Evolutionary conservation across 1,139 yeast genomes (phyloP), one percentile per base, ranked within the genome.

Genomic region (Groenewaldozyma auringiensis): DNA sequence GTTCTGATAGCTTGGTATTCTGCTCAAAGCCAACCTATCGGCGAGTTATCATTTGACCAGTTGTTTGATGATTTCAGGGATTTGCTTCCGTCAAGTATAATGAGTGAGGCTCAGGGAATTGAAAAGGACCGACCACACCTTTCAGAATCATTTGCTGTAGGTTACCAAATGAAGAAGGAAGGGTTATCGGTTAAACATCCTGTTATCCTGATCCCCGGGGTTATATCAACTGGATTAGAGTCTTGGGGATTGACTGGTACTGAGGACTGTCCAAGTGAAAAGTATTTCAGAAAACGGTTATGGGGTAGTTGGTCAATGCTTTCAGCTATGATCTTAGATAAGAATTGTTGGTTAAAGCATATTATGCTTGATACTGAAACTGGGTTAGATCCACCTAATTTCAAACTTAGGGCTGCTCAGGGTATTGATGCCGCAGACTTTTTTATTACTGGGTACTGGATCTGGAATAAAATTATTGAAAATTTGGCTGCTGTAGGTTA

Each of bases 241-340:
- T 81, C 92, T 40, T 92, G 98, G 98, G 83, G 95, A 0, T 70
- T 86, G 1, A 74, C 71, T 36, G 86, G 84, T 6, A 72, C 80
- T 6, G 75, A 71, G 1, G 94, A 83, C 9, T 92, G 98, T 62
- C 94, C 95, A 2, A 76, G 88, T 34, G 78, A 80, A 48, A 75
- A 81, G 21, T 94, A 89, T 63, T 92, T 89, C 67, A 73, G 98
- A 43, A 89, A 88, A 61, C 71, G 97, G 52, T 65, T 92, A 47
- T 92, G 98, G 98, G 98, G 98, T 0, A 85, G 96, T 1, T 89
- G 89, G 70, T 88, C 85, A 62, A 92, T 92, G 98, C 69, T 92
- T 48, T 73, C 86, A 53, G 81, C 96, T 2, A 92, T 92, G 97
- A 73, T 92, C 32, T 69, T 89, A 47, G 96, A 92, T 59, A 92